These are phyloP conservation scores for Aspergillus baeticus DNA, from an alignment of 495 filamentous ascomycete species.

Conservation along the genomic window DNA sequence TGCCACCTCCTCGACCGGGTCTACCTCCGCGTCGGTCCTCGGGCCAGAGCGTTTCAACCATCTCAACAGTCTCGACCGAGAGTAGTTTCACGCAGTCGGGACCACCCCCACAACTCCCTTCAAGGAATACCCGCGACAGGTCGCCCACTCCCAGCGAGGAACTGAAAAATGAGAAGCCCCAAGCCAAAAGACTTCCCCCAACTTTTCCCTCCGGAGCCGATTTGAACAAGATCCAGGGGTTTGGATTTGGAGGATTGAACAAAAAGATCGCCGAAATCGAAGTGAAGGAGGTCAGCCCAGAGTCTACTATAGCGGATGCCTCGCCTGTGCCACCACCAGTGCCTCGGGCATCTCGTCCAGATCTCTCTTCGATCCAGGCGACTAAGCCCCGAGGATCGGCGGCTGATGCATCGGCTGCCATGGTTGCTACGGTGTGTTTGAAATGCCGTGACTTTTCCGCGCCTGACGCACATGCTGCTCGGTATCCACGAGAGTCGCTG, in stretches of 20 bases:
- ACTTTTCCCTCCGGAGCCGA: conserved; percentile 26
- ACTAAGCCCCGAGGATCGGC: conserved; percentile 50
- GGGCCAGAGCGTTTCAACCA: conserved; percentile 5
- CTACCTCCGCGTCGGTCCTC: conserved; percentile 22
- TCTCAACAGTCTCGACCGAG: conserved; percentile 8
- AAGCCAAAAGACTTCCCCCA: conserved; percentile 36
- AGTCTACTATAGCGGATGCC: conserved; percentile 17
- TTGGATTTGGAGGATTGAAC: conserved; percentile 42
- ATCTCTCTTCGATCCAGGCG: conserved; percentile 53
- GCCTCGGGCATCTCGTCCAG: conserved; percentile 55
- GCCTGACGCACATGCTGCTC: conserved; percentile 75
- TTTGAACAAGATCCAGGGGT: conserved; percentile 32
- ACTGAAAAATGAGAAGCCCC: conserved; percentile 12
- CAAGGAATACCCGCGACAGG: conserved; percentile 25
- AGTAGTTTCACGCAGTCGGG: conserved; percentile 6
- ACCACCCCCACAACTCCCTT: conserved; percentile 31
- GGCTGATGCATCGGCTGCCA: conserved; percentile 15
- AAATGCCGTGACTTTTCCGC: conserved; percentile 83
- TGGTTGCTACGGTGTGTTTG: conserved; percentile 54
- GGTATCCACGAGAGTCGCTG: conserved; percentile 67
- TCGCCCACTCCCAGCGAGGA: conserved; percentile 19
- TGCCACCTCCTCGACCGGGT: conserved; percentile 15
- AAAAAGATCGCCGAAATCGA: conserved; percentile 20
- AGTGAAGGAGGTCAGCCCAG: conserved; percentile 14
- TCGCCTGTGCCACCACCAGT: conserved; percentile 62